Evolutionary conservation across 148 eudicot species (phyloP).

Genomic region (Cornus florida): DNA sequence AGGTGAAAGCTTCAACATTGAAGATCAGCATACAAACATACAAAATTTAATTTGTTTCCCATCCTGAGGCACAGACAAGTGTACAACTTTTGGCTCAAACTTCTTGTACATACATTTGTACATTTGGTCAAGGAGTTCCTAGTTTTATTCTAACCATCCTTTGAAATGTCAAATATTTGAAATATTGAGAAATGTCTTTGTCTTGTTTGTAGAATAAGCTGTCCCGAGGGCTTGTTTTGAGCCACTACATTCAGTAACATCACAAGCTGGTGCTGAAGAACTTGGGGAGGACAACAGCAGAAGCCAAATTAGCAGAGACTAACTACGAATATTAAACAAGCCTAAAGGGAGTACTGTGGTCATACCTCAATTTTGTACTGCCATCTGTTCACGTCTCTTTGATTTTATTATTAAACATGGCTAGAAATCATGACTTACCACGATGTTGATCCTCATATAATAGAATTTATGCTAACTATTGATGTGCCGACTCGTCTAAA

Average conservation of each 20-base stretch:
- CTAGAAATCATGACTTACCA: not conserved
- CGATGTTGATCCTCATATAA: not conserved
- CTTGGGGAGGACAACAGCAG: not conserved
- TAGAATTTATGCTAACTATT: not conserved
- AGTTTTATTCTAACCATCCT: not conserved
- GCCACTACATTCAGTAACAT: constrained; percentile 29
- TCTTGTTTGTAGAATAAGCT: constrained; percentile 57
- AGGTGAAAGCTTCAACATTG: no score
- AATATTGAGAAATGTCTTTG: not conserved
- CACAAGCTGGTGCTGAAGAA: constrained; percentile 13
- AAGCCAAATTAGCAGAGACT: no score
- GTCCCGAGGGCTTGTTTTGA: constrained; percentile 69
- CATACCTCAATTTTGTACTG: not conserved
- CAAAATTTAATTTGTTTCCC: no score
- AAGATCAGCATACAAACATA: no score
- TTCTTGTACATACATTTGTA: not conserved
- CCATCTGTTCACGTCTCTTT: not conserved
- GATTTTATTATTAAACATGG: not conserved
- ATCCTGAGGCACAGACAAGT: no score
- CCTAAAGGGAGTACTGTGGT: not conserved
- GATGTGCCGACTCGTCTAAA: not conserved
- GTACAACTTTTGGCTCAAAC: no score
- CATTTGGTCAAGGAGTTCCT: not conserved
- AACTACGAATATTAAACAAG: not conserved
- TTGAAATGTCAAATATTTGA: not conserved